Evolutionary conservation across 2,329 filamentous ascomycete genomes (phyloP).

Genomic region (Trichocomaceae sp.): DNA sequence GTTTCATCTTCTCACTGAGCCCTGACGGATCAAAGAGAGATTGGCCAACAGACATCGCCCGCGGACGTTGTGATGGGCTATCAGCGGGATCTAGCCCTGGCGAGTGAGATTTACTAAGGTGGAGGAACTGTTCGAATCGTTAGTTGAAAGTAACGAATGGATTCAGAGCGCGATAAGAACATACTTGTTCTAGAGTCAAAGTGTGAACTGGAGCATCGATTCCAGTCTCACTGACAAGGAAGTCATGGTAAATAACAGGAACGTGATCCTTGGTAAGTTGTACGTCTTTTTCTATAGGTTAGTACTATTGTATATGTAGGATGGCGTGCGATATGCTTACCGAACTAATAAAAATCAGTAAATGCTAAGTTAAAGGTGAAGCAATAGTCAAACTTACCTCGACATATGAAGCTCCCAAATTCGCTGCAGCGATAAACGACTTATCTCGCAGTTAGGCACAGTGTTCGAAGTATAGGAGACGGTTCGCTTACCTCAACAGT

Average conservation of each 20-base stretch:
- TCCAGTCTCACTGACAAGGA: conserved; percentile 93
- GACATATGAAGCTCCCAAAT: conserved; percentile 70
- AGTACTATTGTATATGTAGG: not conserved
- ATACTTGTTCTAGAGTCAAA: conserved; percentile 74
- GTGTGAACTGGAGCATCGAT: conserved; percentile 96
- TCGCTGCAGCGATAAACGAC: conserved; percentile 93
- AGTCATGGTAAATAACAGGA: conserved; percentile 97
- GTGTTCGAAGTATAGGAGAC: not conserved
- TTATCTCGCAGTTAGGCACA: conserved; percentile 14
- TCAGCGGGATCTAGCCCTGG: conserved; percentile 17
- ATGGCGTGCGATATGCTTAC: conserved; percentile 14
- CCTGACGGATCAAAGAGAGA: conserved; percentile 38
- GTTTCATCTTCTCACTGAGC: conserved; percentile 83
- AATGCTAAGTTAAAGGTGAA: not conserved
- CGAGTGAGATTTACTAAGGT: conserved; percentile 60
- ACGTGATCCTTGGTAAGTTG: conserved; percentile 98
- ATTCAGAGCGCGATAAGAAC: not conserved
- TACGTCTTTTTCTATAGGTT: conserved; percentile 58
- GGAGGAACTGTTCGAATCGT: conserved; percentile 56
- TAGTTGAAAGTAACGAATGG: conserved; percentile 2
- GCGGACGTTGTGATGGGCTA: conserved; percentile 27
- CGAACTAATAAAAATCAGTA: conserved; percentile 18
- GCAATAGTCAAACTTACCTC: conserved; percentile 41
- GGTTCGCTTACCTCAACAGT: conserved; percentile 55
- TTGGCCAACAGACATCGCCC: conserved; percentile 57